A percentile compares a stretch with the other conserved stretches of the same genome.
Evolutionary conservation across 2,329 filamentous ascomycete genomes (phyloP).

Genomic region (Fusarium zealandicum): DNA sequence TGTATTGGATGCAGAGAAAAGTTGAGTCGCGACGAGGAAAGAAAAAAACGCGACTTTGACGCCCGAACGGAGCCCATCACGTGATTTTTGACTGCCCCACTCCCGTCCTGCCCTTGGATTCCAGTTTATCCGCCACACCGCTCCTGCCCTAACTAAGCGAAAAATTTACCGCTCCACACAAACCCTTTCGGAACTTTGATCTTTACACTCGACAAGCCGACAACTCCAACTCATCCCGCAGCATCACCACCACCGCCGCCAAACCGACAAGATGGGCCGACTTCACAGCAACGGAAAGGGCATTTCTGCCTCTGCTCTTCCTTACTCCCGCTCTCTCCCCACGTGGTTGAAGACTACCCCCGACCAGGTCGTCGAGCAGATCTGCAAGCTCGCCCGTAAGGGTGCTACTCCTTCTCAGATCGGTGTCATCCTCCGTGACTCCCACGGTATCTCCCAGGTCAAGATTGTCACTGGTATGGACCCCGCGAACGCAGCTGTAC

Average conservation of each 20-base stretch:
- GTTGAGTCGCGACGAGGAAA: slow-evolving; percentile 17
- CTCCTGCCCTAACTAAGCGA: slow-evolving; percentile 57
- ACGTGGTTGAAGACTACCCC: slow-evolving; percentile 99
- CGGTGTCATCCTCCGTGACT: slow-evolving; percentile 97
- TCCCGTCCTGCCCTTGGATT: slow-evolving; percentile 4
- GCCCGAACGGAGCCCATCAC: slow-evolving; percentile 17
- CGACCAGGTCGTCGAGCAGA: slow-evolving; percentile 98
- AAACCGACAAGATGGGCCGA: slow-evolving; percentile 81
- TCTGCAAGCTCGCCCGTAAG: slow-evolving; percentile 99
- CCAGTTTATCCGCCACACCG: slow-evolving; percentile 10
- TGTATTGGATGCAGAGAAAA: slow-evolving; percentile 15
- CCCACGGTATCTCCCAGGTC: slow-evolving; percentile 97
- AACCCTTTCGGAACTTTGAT: slow-evolving; percentile 35
- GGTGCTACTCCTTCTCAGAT: slow-evolving; percentile 98
- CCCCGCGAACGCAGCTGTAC: not conserved
- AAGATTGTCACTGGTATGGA: slow-evolving; percentile 92
- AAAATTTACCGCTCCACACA: slow-evolving; percentile 54
- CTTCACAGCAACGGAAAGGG: slow-evolving; percentile 99
- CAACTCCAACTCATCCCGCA: slow-evolving; percentile 39
- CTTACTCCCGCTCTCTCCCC: slow-evolving; percentile 92
- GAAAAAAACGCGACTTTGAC: slow-evolving; percentile 30
- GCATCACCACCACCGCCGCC: slow-evolving; percentile 49
- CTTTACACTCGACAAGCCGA: slow-evolving; percentile 39
- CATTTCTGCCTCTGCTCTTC: slow-evolving; percentile 93
- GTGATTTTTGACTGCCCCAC: slow-evolving; percentile 13